Base-by-base conservation (phyloP, 768 basidiomycete genomes). In the Paxillus rubicundulus region DNA sequence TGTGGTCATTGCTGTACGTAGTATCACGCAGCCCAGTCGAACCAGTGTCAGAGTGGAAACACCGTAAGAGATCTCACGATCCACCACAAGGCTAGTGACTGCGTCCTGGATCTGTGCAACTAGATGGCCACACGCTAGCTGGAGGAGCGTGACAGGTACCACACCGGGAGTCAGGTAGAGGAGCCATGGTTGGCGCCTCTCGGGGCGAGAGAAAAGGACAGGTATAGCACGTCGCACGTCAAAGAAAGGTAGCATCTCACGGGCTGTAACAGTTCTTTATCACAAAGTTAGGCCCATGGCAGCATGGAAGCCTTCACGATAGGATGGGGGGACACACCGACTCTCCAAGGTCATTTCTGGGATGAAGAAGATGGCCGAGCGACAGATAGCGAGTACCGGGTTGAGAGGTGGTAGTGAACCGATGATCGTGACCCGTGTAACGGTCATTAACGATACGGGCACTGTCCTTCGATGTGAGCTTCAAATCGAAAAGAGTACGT, bases 91-190 rank as follows among this genome's bases (percentile, higher is more conserved):
- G n/a, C 21, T 24, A 42, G 20, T 28, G 21, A 52, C 21, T 14
- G 17, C 18, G 14, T 14, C n/a, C 5, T 20, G 13, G 13, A 66
- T 57, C 14, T 85, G 77, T 13, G 82, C 68, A 55, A 89, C 74
- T 36, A 77, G 52, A 21, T 72, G 65, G 32, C 67, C 61, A 54
- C 74, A 78, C 3, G 61, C 52, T 17, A 78, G 61, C 49, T 77
- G 74, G 24, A 74, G 45, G 16, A 74, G 47, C 36, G 77, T 62
- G 3, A 74, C 69, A 4, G 66, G 54, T 20, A 79, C 61, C 30
- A 82, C 63, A 14, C 79, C 88, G 0, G 89, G 89, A 9, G 87
- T 88, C 38, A 86, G 57, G 65, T 87, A 91, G 38, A 91, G 66
- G 17, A 84, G 74, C 87, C 87, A 91, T 4, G 88, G 89, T 12